Evolutionary conservation across 139 green algal species (phyloP).

Genomic region (Spirogloea muscicola): DNA sequence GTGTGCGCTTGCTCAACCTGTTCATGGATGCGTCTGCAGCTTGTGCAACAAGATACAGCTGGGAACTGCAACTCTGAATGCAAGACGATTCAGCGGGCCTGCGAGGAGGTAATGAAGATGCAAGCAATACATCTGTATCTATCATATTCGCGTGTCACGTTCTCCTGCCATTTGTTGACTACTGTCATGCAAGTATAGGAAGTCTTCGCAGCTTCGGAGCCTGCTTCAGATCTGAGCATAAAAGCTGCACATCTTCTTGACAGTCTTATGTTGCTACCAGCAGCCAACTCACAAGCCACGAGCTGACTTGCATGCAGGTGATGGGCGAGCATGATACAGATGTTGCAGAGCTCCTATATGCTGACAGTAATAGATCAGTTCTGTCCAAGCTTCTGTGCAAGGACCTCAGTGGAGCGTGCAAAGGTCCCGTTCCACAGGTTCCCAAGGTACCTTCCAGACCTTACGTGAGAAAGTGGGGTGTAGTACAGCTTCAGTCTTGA

Average conservation of each 20-base stretch:
- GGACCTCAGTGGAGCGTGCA: conserved; percentile 18
- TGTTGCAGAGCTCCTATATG: conserved; percentile 31
- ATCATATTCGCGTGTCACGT: neutral
- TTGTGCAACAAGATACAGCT: conserved; percentile 22
- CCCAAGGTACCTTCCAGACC: conserved; percentile 29
- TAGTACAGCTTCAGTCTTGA: neutral
- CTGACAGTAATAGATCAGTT: neutral
- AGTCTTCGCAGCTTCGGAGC: too few relatives aligned
- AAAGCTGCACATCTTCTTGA: neutral
- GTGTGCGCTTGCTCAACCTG: neutral
- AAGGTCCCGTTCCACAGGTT: too few relatives aligned
- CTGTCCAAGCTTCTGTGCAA: conserved; percentile 38
- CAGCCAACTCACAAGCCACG: neutral
- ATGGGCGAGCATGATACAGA: conserved; percentile 37
- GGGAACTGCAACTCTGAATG: conserved; percentile 40
- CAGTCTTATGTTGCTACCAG: neutral
- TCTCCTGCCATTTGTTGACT: neutral
- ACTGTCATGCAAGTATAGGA: neutral
- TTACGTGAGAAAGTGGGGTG: neutral
- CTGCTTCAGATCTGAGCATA: neutral
- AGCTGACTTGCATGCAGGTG: conserved; percentile 9
- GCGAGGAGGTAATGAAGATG: conserved; percentile 23
- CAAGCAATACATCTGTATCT: neutral
- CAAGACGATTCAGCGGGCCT: conserved; percentile 35
- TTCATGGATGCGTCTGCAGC: neutral